Evolutionary conservation across 2,329 filamentous ascomycete genomes (phyloP), one percentile per base, ranked within the genome.

Genomic region (Acrocalymma vagum): DNA sequence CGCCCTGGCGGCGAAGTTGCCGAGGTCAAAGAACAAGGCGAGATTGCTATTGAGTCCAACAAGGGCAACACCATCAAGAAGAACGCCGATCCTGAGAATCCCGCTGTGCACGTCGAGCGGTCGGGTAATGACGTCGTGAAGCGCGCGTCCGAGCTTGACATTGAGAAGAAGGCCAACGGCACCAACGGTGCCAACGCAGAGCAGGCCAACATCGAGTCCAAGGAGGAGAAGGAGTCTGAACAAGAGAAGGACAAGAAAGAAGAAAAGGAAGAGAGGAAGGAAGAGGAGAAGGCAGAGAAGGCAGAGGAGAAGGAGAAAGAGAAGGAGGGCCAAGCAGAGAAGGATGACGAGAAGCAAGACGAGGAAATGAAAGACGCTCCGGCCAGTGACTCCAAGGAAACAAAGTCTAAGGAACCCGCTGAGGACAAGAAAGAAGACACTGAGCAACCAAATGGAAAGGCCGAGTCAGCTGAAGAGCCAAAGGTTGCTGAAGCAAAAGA

Each of bases 121-220:
- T 72, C 75, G 10, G 83, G 83, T 31, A 84, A 86, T 55, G 83
- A 86, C 62, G 82, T 85, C 14, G 82, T 85, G 36, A 85, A 86
- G 71, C 76, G 75, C 48, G 80, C 82, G 9, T 79, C 75, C 28
- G 83, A 86, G 67, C 70, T 86, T 18, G 75, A 78, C 3, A 72
- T 85, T 22, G 80, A 84, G 41, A 61, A 78, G 53, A 69, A 69
- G 53, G 63, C 63, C 26, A 58, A 62, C 20, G 66, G 60, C 13
- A 55, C 45, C 45, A 67, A 60, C 53, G 48, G 53, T 13, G 64
- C 69, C 27, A 69, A 73, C 40, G 63, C 72, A 45, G 63, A 62
- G 14, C 42, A 55, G 42, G 38, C 42, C n/a, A 48, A 58, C n/a
- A n/a, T n/a, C n/a, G n/a, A n/a, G n/a, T 54, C 65, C 29, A 60